Conservation (phyloP, 805 yeast species). For the Myxozyma monticola region DNA sequence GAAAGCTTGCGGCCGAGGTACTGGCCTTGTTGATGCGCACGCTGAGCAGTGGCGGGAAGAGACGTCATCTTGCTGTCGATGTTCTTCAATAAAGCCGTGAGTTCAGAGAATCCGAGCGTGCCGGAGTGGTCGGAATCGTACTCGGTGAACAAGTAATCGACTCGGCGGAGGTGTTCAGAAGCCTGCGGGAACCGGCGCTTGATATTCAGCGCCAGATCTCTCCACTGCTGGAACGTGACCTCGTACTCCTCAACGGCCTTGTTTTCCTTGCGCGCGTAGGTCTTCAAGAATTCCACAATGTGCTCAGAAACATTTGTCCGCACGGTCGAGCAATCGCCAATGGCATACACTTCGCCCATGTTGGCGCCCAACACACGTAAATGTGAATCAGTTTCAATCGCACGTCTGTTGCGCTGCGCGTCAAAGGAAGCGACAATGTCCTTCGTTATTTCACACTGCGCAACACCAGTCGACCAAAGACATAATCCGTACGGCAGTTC, state of each 20-base stretch:
- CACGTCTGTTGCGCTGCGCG: conserved; percentile 60
- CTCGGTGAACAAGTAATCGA: conserved; percentile 53
- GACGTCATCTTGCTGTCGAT: conserved; percentile 65
- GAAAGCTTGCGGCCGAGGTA: conserved; percentile 63
- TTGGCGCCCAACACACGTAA: conserved; percentile 69
- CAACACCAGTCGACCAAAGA: conserved; percentile 76
- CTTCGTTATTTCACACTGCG: conserved; percentile 62
- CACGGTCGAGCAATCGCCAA: conserved; percentile 71
- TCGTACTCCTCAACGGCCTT: conserved; percentile 19
- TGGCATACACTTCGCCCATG: conserved; percentile 65
- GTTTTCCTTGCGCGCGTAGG: conserved; percentile 26
- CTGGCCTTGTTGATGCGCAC: conserved; percentile 70
- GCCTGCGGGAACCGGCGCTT: conserved; percentile 58
- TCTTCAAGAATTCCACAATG: conserved; percentile 50
- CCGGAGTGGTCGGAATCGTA: conserved; percentile 53
- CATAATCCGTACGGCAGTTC: conserved; percentile 67
- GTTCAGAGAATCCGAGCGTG: conserved; percentile 53
- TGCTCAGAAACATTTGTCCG: conserved; percentile 60
- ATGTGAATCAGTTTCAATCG: conserved; percentile 76
- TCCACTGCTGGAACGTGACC: conserved; percentile 47
- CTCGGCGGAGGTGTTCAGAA: conserved; percentile 53
- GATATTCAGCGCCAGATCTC: conserved; percentile 50
- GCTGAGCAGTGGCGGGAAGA: conserved; percentile 72
- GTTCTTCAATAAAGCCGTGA: conserved; percentile 51
- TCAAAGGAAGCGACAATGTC: conserved; percentile 52